Conservation (phyloP, 176 grass and related monocot species). For the Cenchrus purpureus region DNA sequence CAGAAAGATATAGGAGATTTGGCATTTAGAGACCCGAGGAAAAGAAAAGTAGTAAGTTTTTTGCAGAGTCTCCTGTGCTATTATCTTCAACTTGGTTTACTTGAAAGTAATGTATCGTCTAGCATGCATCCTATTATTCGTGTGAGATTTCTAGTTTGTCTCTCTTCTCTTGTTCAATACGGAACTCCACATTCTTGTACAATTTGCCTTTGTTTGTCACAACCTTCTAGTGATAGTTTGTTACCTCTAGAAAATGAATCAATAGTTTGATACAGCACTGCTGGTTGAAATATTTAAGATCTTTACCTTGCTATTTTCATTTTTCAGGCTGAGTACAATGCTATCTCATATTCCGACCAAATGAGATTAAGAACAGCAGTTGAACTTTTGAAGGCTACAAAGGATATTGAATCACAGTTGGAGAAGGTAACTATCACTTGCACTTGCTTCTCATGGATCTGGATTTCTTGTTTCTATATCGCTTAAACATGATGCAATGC, state of each 20-base stretch:
- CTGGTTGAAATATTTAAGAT: slow-evolving; percentile 19
- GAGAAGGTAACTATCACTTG: slow-evolving; percentile 53
- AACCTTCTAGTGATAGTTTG: slow-evolving; percentile 9
- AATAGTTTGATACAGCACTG: not conserved
- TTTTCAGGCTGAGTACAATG: slow-evolving; percentile 89
- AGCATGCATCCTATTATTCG: slow-evolving; percentile 24
- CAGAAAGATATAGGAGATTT: slow-evolving; percentile 95
- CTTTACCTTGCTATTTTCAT: slow-evolving; percentile 30
- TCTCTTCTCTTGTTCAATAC: slow-evolving; percentile 14
- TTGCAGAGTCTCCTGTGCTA: slow-evolving; percentile 2
- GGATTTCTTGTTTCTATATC: not conserved
- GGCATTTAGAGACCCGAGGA: slow-evolving; percentile 83
- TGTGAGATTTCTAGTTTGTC: not conserved
- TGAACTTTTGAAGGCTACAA: slow-evolving; percentile 85
- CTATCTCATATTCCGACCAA: slow-evolving; percentile 83
- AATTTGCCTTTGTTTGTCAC: not conserved
- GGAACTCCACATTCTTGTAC: not conserved
- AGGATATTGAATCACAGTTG: slow-evolving; percentile 89
- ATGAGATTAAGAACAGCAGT: slow-evolving; percentile 95
- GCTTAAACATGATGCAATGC: slow-evolving; percentile 13
- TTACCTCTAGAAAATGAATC: not conserved
- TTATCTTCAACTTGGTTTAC: slow-evolving; percentile 25
- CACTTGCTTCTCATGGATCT: not conserved
- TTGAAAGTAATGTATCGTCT: slow-evolving; percentile 18
- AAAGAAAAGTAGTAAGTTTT: slow-evolving; percentile 83